Percentiles rank a stretch among this genome's conserved stretches.
Conservation (phyloP, 164 flowering plant genomes). For the Nymphaea thermarum region DNA sequence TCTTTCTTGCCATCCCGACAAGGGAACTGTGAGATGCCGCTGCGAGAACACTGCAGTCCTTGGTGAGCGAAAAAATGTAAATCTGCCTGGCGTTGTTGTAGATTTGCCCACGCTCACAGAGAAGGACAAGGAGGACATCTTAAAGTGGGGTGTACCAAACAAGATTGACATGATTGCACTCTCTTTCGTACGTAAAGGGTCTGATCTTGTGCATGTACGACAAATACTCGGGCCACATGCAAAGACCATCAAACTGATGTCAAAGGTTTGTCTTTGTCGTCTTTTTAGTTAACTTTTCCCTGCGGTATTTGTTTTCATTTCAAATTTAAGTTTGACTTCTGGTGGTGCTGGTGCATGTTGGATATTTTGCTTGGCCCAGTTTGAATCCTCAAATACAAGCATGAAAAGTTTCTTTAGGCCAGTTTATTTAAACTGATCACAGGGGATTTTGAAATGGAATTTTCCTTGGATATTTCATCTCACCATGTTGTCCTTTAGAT, state of each 20-base stretch:
- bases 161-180: slow-evolving; percentile 82
- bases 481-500: no score
- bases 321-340: neutral
- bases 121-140: slow-evolving; percentile 77
- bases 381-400: neutral
- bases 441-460: no score
- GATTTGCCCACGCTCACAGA: slow-evolving; percentile 86
- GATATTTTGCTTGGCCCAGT: neutral
- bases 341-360: neutral
- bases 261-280: slow-evolving; percentile 37
- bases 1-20: slow-evolving; percentile 46
- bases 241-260: slow-evolving; percentile 59
- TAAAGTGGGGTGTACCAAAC: slow-evolving; percentile 82
- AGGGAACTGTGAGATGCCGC: slow-evolving; percentile 73
- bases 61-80: slow-evolving; percentile 82
- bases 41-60: slow-evolving; percentile 71
- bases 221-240: slow-evolving; percentile 73
- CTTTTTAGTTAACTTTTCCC: neutral
- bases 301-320: neutral
- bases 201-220: slow-evolving; percentile 80
- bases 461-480: no score
- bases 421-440: no score
- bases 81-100: slow-evolving; percentile 81
- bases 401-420: neutral
- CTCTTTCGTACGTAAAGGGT: slow-evolving; percentile 82